Base-by-base conservation (phyloP, 2,329 filamentous ascomycete genomes). In the Ophiostoma sp. region DNA sequence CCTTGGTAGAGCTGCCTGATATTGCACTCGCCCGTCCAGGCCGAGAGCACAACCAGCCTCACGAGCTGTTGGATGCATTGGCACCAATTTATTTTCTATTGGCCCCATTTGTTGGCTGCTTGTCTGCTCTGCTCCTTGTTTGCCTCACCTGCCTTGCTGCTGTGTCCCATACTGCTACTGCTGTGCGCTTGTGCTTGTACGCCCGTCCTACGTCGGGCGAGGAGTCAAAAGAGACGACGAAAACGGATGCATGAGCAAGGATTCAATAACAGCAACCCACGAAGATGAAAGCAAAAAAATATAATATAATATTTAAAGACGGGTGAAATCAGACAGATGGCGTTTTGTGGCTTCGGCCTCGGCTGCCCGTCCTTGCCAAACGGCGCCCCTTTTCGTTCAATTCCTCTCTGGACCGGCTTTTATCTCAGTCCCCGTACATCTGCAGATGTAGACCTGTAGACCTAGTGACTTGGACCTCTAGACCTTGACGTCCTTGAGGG, bases 401-500 rank as follows among this genome's bases (percentile, higher is more conserved):
- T 60, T 55, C 45, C 45, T 49, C 45, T 1, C 45, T 27, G 27
- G 27, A 27, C 27, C 27, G 27, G 27, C 27, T 27, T 27, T 27
- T 27, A 27, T 27, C 27, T 27, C 27, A 27, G 27, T 27, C 27
- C 27, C 27, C 27, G 27, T 27, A 27, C 27, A 27, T 27, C 27
- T 27, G 27, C 2, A 27, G 27, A 27, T 27, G 27, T 6, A 6
- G 14, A 52, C 49, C 45, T 49, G 45, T n/a, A 12, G 5, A 52
- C 49, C 67, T 73, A 75, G 1, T 27, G 64, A 75, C 73, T 58
- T 70, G 3, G n/a, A 12, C 38, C 3, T 42, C 66, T 73, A 75
- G 64, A 76, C 73, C 62, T 70, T 73, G 66, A 73, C 72, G 45
- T 74, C 68, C 72, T 75, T 74, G 67, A 76, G 70, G 71, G 74